Percentiles rank a stretch among this genome's conserved stretches.
These are phyloP conservation scores for Pochonia chlamydosporia DNA, from an alignment of 2,329 filamentous ascomycete genomes.

Conservation along the genomic window DNA sequence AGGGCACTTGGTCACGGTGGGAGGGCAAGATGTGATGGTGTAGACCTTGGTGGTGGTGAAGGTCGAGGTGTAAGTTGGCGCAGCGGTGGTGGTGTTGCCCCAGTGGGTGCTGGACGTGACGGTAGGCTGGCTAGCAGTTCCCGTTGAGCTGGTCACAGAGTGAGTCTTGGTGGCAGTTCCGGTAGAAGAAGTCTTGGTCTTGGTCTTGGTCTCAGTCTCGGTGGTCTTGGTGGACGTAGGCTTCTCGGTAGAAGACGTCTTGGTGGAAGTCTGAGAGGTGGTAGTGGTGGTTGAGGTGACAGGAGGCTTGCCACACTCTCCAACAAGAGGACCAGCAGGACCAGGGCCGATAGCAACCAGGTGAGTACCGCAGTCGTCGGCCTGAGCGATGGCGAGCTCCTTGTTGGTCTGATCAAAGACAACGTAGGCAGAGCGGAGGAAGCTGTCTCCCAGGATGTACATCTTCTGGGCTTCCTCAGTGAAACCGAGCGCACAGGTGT, in stretches of 20 bases:
- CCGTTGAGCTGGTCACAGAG: no score
- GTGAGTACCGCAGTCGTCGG: not conserved
- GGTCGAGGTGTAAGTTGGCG: not conserved
- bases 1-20: slow-evolving; percentile 54
- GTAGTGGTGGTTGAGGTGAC: no score
- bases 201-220: no score
- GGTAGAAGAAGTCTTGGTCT: no score
- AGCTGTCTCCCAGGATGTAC: slow-evolving; percentile 33
- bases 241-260: no score
- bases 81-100: no score
- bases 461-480: not conserved
- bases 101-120: no score
- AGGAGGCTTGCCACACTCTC: not conserved
- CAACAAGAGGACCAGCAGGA: not conserved
- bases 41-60: slow-evolving; percentile 9
- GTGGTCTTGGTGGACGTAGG: no score
- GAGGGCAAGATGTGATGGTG: slow-evolving; percentile 23
- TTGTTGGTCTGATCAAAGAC: slow-evolving; percentile 26
- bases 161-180: no score
- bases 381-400: not conserved
- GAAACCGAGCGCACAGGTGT: not conserved
- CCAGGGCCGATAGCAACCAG: not conserved
- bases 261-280: no score
- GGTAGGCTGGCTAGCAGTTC: no score
- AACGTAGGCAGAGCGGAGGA: slow-evolving; percentile 34